Evolutionary conservation across 805 yeast species (phyloP), one percentile per base, ranked within the genome.

Genomic region (Metschnikowia colocasiae): DNA sequence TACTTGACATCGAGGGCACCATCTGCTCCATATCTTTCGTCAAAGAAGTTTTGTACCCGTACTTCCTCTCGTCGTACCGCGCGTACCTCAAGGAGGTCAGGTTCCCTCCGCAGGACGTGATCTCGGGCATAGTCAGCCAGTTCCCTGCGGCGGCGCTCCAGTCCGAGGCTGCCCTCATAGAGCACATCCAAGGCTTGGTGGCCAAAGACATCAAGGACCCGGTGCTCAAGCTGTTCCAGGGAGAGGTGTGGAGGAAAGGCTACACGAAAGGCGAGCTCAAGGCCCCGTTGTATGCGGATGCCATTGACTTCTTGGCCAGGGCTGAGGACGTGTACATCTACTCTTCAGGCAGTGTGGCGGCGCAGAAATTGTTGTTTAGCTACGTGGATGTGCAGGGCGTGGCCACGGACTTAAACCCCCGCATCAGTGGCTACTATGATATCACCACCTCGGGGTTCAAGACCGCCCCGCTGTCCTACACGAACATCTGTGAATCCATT

Each of bases 21-120:
- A 82, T 91, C 26, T 91, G 97, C 60, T 91, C 97, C 3, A 90
- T 91, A 18, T 76, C 91, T 1, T 91, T 91, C 60, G 98, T 91
- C 35, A 85, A 86, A 57, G 90, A 87, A 25, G 73, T 69, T 2
- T 67, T 91, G 29, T 85, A 81, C 65, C 97, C 97, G 0, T 90
- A 79, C 60, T 91, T 94, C 53, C 61, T 83, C 3, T 44, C 61
- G 3, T 64, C 76, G 57, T 82, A 20, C 82, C 87, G 32, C 8
- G 58, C 1, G 48, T 74, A 15, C 56, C 81, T 59, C 25, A 38
- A 44, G 55, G 2, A 46, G 54, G 7, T 47, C 60, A 26, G 38
- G 48, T 69, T 62, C 58, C 72, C 55, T 22, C 31, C 54, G 3
- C n/a, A 31, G 16, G 45, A 45, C 18, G 63, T 57, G 13, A 53